Evolutionary conservation across 768 basidiomycete species (phyloP).

Genomic region (Hypsizygus marmoreus): DNA sequence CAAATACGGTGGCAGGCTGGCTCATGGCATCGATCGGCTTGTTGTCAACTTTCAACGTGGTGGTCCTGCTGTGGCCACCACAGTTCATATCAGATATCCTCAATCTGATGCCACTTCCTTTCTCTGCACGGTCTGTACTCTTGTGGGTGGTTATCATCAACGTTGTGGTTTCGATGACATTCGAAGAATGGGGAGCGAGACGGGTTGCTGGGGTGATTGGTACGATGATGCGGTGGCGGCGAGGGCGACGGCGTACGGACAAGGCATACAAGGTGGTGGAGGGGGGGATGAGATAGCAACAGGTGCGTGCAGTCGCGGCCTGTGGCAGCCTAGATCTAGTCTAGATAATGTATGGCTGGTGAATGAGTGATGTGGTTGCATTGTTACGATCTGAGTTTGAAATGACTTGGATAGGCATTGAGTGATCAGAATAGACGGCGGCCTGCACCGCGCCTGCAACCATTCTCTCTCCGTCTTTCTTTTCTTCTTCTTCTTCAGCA

Average conservation of each 20-base stretch:
- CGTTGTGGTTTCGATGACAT: slow-evolving; percentile 66
- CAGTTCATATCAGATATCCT: slow-evolving; percentile 58
- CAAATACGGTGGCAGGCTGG: slow-evolving; percentile 52
- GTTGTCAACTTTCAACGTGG: slow-evolving; percentile 71
- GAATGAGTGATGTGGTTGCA: slow-evolving; percentile 15
- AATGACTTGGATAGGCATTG: slow-evolving; percentile 1
- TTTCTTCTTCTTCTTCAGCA: slow-evolving; percentile 25
- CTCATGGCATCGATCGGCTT: slow-evolving; percentile 76
- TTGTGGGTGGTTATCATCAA: slow-evolving; percentile 69
- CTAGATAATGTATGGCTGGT: slow-evolving; percentile 1
- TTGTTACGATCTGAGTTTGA: slow-evolving; percentile 28
- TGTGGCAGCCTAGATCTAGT: no score
- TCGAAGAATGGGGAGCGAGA: slow-evolving; percentile 76
- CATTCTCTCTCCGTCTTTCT: slow-evolving; percentile 26
- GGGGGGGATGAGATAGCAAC: slow-evolving; percentile 54
- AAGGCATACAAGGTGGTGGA: slow-evolving; percentile 89
- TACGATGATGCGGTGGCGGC: slow-evolving; percentile 41
- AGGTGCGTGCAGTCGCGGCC: no score
- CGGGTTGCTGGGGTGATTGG: slow-evolving; percentile 59
- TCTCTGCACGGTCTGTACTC: slow-evolving; percentile 68
- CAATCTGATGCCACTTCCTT: slow-evolving; percentile 75
- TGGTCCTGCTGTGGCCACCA: slow-evolving; percentile 77
- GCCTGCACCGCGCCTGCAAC: slow-evolving; percentile 12
- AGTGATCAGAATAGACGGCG: slow-evolving; percentile 11
- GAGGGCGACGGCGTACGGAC: slow-evolving; percentile 50